These are phyloP conservation scores for Sclerotinia sclerotiorum DNA, from an alignment of 2,329 filamentous ascomycete genomes.

Conservation along the genomic window DNA sequence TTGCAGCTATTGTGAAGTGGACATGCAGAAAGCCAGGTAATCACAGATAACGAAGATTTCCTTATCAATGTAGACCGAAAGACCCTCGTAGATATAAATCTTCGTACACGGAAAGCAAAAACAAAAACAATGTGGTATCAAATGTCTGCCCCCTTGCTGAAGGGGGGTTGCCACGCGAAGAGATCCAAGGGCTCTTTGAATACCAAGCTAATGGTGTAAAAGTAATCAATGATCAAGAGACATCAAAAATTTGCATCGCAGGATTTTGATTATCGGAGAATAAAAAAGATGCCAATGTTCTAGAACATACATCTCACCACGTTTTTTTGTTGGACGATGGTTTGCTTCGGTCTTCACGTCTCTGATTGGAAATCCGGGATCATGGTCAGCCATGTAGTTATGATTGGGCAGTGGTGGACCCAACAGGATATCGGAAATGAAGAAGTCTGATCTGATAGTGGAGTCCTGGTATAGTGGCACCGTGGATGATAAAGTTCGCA, in stretches of 20 bases:
- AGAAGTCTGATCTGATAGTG: slow-evolving; percentile 16
- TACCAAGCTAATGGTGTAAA: neutral
- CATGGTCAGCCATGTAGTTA: neutral
- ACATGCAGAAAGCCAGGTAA: neutral
- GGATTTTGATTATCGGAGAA: neutral
- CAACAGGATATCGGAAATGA: neutral
- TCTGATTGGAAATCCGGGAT: neutral
- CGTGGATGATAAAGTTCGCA: slow-evolving; percentile 2
- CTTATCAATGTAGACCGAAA: neutral
- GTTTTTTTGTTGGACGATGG: neutral
- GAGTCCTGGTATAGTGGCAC: neutral
- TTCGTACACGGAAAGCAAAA: neutral
- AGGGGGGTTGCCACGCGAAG: neutral
- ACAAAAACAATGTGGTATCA: neutral
- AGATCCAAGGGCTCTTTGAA: neutral
- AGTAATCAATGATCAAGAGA: neutral
- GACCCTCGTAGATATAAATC: neutral
- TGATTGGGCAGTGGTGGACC: slow-evolving; percentile 14
- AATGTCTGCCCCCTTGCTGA: neutral
- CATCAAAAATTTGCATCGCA: slow-evolving; percentile 9
- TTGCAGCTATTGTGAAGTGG: neutral
- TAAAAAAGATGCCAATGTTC: slow-evolving; percentile 8
- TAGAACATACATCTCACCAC: slow-evolving; percentile 2
- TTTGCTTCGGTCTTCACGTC: neutral
- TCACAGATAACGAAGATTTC: neutral